Conservation (phyloP, 176 grass and related monocot species). For the Otatea glauca region DNA sequence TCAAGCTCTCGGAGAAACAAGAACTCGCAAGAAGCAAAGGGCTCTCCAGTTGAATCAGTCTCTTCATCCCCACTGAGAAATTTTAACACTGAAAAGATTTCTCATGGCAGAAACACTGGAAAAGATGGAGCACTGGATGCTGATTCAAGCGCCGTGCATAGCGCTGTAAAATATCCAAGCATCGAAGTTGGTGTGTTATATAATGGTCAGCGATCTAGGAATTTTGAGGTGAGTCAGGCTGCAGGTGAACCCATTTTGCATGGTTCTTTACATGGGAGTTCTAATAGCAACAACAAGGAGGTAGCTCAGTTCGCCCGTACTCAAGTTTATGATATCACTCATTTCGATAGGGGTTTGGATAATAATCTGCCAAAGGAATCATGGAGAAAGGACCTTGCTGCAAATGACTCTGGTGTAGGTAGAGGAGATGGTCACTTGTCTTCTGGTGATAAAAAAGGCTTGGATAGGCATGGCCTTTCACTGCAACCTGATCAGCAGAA, state of each 20-base stretch:
- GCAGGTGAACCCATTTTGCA: conserved; percentile 34
- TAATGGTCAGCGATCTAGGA: not conserved
- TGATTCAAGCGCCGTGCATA: conserved; percentile 44
- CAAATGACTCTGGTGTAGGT: conserved; percentile 17
- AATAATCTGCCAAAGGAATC: conserved; percentile 20
- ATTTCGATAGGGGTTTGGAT: not conserved
- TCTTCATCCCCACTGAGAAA: conserved; percentile 67
- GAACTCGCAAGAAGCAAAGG: conserved; percentile 56
- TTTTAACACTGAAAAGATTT: conserved; percentile 46
- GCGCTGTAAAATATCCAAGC: conserved; percentile 50
- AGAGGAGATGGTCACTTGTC: conserved; percentile 15
- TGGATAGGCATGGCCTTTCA: conserved; percentile 10
- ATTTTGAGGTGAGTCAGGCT: conserved; percentile 22
- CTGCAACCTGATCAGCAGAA: conserved; percentile 22
- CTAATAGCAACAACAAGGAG: conserved; percentile 38
- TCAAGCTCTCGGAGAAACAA: conserved; percentile 60
- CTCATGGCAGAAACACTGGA: conserved; percentile 40
- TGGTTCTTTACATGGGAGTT: conserved; percentile 32
- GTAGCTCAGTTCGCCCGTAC: not conserved
- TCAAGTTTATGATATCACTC: not conserved
- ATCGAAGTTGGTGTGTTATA: conserved; percentile 44
- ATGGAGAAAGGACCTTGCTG: conserved; percentile 25
- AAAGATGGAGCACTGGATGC: conserved; percentile 55
- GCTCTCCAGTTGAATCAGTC: conserved; percentile 73
- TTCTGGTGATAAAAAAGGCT: conserved; percentile 25